Evolutionary conservation across 257 asterid species (phyloP).

Genomic region (Rubia yunnanensis): DNA sequence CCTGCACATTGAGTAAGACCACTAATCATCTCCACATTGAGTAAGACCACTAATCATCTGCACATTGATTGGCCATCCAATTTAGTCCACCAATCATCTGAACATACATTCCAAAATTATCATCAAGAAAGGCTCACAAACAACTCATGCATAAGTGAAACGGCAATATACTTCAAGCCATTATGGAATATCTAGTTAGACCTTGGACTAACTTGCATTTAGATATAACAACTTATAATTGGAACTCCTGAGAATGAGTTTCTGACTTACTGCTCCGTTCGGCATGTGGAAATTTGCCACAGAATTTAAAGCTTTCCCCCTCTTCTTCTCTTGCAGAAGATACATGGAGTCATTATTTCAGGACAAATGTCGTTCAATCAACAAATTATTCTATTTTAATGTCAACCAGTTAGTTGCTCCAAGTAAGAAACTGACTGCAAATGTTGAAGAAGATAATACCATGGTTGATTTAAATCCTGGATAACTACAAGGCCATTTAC

Average conservation of each 20-base stretch:
- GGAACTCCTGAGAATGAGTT: neutral
- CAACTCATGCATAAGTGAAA: neutral
- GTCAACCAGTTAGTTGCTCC: neutral
- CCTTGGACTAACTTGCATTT: neutral
- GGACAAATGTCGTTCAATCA: constrained; percentile 5
- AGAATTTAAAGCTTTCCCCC: constrained; percentile 88
- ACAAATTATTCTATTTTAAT: neutral
- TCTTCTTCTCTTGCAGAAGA: constrained; percentile 80
- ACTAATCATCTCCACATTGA: constrained; percentile 68
- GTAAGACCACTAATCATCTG: constrained; percentile 84
- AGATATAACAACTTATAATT: neutral
- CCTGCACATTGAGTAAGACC: constrained; percentile 87
- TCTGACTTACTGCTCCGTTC: constrained; percentile 85
- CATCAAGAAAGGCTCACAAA: neutral
- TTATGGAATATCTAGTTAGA: neutral
- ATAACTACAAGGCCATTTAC: neutral
- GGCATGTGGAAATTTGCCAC: constrained; percentile 96
- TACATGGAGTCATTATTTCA: constrained; percentile 38
- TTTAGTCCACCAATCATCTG: no score
- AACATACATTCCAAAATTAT: constrained; percentile 6
- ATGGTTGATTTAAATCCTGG: neutral
- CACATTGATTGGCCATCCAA: no score
- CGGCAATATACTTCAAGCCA: neutral
- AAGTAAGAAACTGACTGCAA: no score
- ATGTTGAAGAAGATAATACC: neutral